These are phyloP conservation scores for Lyophyllum shimeji DNA, from an alignment of 768 basidiomycete species.

Conservation along the genomic window DNA sequence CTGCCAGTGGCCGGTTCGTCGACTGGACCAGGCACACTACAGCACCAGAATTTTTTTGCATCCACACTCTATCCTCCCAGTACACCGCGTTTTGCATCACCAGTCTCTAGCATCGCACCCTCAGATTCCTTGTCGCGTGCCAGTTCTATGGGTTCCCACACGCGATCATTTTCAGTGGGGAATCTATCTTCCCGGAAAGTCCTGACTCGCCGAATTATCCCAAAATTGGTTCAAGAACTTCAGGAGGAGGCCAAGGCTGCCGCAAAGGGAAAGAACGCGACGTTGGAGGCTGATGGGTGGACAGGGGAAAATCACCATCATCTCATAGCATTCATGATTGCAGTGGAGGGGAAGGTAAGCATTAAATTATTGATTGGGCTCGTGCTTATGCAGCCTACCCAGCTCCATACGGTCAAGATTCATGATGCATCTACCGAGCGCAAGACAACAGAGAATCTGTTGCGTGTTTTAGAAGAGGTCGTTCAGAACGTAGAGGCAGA, in stretches of 20 bases:
- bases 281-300: constrained; percentile 28
- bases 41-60: too few relatives aligned
- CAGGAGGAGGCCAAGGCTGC: constrained; percentile 3
- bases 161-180: too few relatives aligned
- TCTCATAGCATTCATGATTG: constrained; percentile 27
- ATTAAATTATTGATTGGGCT: neutral
- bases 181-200: neutral
- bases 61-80: too few relatives aligned
- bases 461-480: constrained; percentile 15
- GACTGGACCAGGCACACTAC: too few relatives aligned
- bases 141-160: too few relatives aligned
- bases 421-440: constrained; percentile 28
- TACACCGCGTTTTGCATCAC: too few relatives aligned
- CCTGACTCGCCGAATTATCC: constrained; percentile 4
- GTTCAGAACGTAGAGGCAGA: constrained; percentile 20
- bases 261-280: constrained; percentile 12
- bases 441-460: constrained; percentile 29
- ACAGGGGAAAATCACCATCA: constrained; percentile 26
- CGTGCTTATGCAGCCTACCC: neutral
- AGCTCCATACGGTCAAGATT: constrained; percentile 24
- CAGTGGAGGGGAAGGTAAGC: neutral
- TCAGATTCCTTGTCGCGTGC: too few relatives aligned
- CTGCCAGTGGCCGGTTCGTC: too few relatives aligned
- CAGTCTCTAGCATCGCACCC: too few relatives aligned
- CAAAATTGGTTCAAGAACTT: neutral